phyloP scores from a whole-genome alignment of 2,329 filamentous ascomycete genomes.

The Calonectria pauciramosa region DNA sequence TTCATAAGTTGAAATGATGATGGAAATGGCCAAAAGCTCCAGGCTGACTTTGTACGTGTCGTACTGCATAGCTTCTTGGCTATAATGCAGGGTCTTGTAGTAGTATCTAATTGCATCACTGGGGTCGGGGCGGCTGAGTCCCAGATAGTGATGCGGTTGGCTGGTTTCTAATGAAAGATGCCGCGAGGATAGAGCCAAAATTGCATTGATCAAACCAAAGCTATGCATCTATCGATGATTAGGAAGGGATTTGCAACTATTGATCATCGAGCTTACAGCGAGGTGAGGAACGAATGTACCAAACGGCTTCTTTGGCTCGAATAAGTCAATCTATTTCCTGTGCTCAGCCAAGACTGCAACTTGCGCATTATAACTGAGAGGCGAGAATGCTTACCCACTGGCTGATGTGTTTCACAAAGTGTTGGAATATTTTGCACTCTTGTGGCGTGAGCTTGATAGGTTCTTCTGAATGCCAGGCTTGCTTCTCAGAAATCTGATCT shows the following conservation, averaged over 20 bases:
- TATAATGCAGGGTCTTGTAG: constrained; percentile 72
- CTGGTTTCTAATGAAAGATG: neutral
- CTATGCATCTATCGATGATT: constrained; percentile 50
- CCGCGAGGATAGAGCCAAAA: constrained; percentile 63
- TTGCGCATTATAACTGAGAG: too few species aligned
- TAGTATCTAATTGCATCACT: constrained; percentile 63
- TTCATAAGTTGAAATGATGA: constrained; percentile 74
- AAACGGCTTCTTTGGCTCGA: constrained; percentile 37
- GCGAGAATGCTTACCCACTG: constrained; percentile 26
- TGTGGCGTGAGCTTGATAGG: neutral
- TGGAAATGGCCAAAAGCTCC: constrained; percentile 70
- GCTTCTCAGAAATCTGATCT: constrained; percentile 16
- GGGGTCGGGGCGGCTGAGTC: neutral
- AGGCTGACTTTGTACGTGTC: constrained; percentile 68
- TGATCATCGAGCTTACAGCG: constrained; percentile 45
- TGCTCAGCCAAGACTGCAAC: neutral
- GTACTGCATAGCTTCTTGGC: constrained; percentile 70
- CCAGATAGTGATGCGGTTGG: neutral
- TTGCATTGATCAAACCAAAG: constrained; percentile 67
- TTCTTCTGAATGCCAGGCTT: constrained; percentile 15
- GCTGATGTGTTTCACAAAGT: constrained; percentile 24
- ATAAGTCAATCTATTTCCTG: constrained; percentile 34
- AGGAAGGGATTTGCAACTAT: neutral
- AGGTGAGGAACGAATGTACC: constrained; percentile 34
- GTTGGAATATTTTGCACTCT: constrained; percentile 17